Evolutionary conservation across 2,329 filamentous ascomycete genomes (phyloP).

Genomic region (Xylariaceae sp.): DNA sequence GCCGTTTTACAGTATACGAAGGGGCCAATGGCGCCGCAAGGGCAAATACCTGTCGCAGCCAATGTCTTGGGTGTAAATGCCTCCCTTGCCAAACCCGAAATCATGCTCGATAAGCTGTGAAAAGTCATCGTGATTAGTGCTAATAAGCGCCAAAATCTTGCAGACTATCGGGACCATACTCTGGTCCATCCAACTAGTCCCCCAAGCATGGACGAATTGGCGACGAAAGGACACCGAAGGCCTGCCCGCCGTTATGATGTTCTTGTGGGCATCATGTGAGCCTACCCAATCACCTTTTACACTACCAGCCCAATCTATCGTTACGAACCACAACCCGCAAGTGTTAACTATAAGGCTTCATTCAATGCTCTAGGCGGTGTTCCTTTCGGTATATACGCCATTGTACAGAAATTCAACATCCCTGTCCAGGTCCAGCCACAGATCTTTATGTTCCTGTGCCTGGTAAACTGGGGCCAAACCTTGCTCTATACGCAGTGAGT

Average conservation of each 20-base stretch:
- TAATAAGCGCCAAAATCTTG: too few species aligned
- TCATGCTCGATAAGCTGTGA: background rate
- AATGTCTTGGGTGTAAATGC: slow-evolving; percentile 37
- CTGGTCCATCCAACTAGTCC: slow-evolving; percentile 38
- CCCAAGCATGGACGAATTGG: slow-evolving; percentile 57
- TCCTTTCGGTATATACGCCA: slow-evolving; percentile 37
- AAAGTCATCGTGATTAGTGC: too few species aligned
- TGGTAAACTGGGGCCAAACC: slow-evolving; percentile 37
- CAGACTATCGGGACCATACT: slow-evolving; percentile 33
- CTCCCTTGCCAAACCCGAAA: background rate
- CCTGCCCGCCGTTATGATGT: slow-evolving; percentile 55
- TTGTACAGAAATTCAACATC: slow-evolving; percentile 39
- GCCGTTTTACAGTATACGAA: background rate
- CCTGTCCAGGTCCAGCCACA: slow-evolving; percentile 41
- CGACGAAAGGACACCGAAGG: slow-evolving; percentile 55
- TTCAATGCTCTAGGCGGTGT: slow-evolving; percentile 31
- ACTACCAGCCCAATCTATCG: too few species aligned
- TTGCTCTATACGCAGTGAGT: slow-evolving; percentile 33
- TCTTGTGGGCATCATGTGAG: slow-evolving; percentile 55
- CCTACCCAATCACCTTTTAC: background rate
- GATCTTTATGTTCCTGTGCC: slow-evolving; percentile 35
- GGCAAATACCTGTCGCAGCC: slow-evolving; percentile 31
- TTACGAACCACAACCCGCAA: background rate
- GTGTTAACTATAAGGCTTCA: background rate
- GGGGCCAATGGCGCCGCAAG: slow-evolving; percentile 27